Evolutionary conservation across 2,329 filamentous ascomycete genomes (phyloP).

Genomic region (Colletotrichum sp.): DNA sequence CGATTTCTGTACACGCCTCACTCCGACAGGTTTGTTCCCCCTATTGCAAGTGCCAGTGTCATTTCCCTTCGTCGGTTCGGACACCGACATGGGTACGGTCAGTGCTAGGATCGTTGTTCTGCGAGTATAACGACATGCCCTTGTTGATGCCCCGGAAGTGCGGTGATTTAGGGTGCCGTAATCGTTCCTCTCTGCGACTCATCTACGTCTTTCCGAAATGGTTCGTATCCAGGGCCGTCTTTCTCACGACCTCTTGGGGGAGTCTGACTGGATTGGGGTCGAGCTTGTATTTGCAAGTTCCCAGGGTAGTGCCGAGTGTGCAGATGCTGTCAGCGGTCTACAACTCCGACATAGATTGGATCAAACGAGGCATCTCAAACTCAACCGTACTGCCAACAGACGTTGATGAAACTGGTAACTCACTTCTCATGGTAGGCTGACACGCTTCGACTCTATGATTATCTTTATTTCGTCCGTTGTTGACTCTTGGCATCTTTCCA

Average conservation of each 20-base stretch:
- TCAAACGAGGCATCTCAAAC: neutral
- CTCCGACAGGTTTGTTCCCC: neutral
- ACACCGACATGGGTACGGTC: neutral
- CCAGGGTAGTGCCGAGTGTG: neutral
- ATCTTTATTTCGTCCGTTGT: neutral
- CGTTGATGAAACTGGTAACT: neutral
- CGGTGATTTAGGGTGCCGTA: neutral
- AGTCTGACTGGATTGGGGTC: neutral
- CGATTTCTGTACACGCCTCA: neutral
- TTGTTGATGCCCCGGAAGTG: neutral
- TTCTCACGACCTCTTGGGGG: neutral
- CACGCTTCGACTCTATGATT: no score
- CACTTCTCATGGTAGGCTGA: neutral
- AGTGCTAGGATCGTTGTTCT: neutral
- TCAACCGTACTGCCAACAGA: neutral
- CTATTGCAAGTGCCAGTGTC: constrained; percentile 4
- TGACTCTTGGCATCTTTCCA: neutral
- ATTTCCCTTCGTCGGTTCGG: neutral
- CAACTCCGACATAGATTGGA: neutral
- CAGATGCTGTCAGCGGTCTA: neutral
- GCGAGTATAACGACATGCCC: neutral
- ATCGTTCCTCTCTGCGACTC: neutral
- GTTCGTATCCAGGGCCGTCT: neutral
- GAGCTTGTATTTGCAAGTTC: neutral
- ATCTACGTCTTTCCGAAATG: neutral